Evolutionary conservation across 1,284 basidiomycete species (phyloP).

Genomic region (Heterobasidion occidentale): DNA sequence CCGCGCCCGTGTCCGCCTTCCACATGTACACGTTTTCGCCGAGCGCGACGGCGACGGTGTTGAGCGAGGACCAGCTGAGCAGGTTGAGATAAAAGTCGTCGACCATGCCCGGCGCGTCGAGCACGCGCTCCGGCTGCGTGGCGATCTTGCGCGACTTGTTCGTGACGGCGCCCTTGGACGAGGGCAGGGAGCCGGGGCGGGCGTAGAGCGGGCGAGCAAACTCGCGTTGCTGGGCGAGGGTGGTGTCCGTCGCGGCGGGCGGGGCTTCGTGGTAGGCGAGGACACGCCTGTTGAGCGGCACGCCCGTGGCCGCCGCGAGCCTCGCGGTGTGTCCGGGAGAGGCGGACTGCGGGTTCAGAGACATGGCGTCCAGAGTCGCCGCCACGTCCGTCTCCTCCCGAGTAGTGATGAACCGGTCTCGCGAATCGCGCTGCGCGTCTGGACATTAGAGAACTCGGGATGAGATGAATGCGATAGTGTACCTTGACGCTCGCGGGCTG

Average conservation of each 20-base stretch:
- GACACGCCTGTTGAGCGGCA: slow-evolving; percentile 67
- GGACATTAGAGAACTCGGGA: neutral
- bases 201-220: slow-evolving; percentile 67
- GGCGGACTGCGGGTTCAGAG: slow-evolving; percentile 48
- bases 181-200: slow-evolving; percentile 51
- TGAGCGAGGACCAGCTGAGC: slow-evolving; percentile 82
- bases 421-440: slow-evolving; percentile 30
- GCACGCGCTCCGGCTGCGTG: slow-evolving; percentile 80
- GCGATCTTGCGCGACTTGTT: slow-evolving; percentile 74
- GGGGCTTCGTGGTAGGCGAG: slow-evolving; percentile 75
- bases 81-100: slow-evolving; percentile 99
- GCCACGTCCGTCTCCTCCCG: slow-evolving; percentile 51
- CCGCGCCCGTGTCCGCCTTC: slow-evolving; percentile 86
- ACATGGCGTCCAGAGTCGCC: slow-evolving; percentile 56
- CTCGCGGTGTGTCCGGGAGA: slow-evolving; percentile 74
- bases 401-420: slow-evolving; percentile 70
- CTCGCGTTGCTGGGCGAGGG: slow-evolving; percentile 66
- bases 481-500: slow-evolving; percentile 42
- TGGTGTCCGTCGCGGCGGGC: slow-evolving; percentile 54
- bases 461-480: neutral
- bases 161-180: slow-evolving; percentile 52
- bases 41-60: slow-evolving; percentile 85
- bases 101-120: slow-evolving; percentile 92
- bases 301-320: slow-evolving; percentile 64
- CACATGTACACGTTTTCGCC: slow-evolving; percentile 83